phyloP scores from a whole-genome alignment of 1,284 basidiomycete species.

The Wolfiporia cocos region DNA sequence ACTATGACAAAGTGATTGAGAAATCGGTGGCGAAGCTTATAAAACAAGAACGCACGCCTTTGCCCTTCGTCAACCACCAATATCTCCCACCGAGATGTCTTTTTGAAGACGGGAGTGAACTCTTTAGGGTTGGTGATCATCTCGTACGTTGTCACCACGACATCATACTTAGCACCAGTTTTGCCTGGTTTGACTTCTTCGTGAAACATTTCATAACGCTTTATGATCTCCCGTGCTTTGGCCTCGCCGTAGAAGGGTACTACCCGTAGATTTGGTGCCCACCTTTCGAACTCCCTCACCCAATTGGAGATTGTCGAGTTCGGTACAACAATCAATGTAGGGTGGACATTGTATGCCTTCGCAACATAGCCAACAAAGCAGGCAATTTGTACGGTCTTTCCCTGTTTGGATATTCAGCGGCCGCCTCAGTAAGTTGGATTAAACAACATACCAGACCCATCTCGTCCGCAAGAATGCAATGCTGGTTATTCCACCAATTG shows the following conservation, averaged over 20 bases:
- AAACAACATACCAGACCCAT: constrained; percentile 76
- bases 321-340: constrained; percentile 88
- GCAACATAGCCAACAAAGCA: constrained; percentile 82
- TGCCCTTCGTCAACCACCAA: constrained; percentile 94
- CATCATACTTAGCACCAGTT: constrained; percentile 69
- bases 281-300: constrained; percentile 85
- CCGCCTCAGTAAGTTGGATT: not conserved
- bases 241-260: constrained; percentile 81
- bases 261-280: constrained; percentile 80
- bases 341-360: constrained; percentile 54
- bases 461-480: constrained; percentile 95
- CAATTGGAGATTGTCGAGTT: constrained; percentile 92
- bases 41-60: constrained; percentile 50
- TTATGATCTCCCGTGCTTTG: constrained; percentile 76
- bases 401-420: constrained; percentile 36
- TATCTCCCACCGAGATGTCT: constrained; percentile 85
- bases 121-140: constrained; percentile 62
- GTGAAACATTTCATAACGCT: constrained; percentile 79
- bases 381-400: constrained; percentile 91
- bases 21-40: not conserved
- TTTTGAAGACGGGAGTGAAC: constrained; percentile 70
- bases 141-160: constrained; percentile 90
- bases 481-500: constrained; percentile 86
- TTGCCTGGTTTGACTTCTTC: constrained; percentile 27
- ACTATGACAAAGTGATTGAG: constrained; percentile 38